Conservation (phyloP, 2,329 filamentous ascomycete species). For the Trichoderma sp. region DNA sequence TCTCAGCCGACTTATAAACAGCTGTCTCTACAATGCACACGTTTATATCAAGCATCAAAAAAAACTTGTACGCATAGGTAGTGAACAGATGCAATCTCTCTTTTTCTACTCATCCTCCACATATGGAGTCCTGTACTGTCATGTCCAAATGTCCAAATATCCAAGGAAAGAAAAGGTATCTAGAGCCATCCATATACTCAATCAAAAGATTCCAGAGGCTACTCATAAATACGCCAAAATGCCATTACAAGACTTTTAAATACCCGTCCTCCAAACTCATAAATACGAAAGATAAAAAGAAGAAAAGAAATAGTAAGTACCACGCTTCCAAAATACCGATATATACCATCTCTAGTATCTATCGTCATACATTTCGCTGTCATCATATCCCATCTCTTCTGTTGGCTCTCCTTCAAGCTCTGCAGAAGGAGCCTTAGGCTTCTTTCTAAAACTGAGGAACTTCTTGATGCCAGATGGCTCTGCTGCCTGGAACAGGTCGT, state of each 20-base stretch:
- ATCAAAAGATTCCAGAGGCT: background rate
- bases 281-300: background rate
- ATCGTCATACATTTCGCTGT: conserved; percentile 23
- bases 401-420: conserved; percentile 22
- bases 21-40: fast-evolving
- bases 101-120: background rate
- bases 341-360: conserved; percentile 20
- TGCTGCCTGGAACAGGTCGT: conserved; percentile 33
- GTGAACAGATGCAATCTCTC: background rate
- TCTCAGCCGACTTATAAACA: background rate
- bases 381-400: conserved; percentile 29
- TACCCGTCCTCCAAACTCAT: background rate
- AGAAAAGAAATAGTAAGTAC: background rate
- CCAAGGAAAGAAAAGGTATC: background rate
- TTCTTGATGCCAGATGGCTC: conserved; percentile 42
- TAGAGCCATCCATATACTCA: background rate
- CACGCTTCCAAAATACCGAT: background rate
- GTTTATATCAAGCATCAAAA: background rate
- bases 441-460: conserved; percentile 45
- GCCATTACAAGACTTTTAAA: background rate
- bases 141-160: background rate
- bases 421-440: conserved; percentile 24
- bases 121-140: conserved; percentile 1
- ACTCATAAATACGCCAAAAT: background rate
- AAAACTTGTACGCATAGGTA: too few relatives aligned